These are phyloP conservation scores for Neurospora hispaniola DNA, from an alignment of 495 filamentous ascomycete species.

Conservation along the genomic window DNA sequence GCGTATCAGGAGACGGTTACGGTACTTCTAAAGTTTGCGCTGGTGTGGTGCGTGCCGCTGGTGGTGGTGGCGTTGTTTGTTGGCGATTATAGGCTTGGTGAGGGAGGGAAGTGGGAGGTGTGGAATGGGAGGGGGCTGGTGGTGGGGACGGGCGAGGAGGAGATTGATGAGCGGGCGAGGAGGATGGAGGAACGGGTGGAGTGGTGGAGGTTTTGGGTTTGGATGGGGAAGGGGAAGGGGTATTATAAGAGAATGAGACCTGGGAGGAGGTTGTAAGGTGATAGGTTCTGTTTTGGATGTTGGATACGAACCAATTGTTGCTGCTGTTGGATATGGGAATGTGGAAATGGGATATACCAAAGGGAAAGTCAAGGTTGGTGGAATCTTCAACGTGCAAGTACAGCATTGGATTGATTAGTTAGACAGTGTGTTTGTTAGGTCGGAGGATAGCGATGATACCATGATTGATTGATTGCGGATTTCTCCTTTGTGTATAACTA, in stretches of 20 bases:
- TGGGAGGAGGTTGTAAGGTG: neutral
- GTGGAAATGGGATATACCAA: neutral
- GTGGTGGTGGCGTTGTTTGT: slow-evolving; percentile 31
- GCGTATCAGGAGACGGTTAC: slow-evolving; percentile 45
- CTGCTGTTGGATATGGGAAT: neutral
- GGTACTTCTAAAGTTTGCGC: slow-evolving; percentile 39
- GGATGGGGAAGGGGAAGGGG: neutral
- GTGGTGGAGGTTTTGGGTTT: neutral
- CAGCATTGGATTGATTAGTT: neutral
- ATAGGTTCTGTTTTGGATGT: neutral
- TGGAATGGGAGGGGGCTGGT: slow-evolving; percentile 3
- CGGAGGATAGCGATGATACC: neutral
- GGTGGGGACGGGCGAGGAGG: neutral
- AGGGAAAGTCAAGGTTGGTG: neutral
- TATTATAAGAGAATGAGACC: neutral
- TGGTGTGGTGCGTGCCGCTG: slow-evolving; percentile 33
- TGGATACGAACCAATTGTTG: neutral
- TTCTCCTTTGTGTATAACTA: neutral
- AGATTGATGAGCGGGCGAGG: neutral
- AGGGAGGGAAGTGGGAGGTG: slow-evolving; percentile 22
- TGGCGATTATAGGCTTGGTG: slow-evolving; percentile 39
- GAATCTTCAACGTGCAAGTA: neutral
- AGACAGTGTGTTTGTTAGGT: neutral
- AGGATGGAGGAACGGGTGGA: neutral
- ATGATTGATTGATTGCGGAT: neutral